Evolutionary conservation across 2,329 filamentous ascomycete species (phyloP).

Genomic region (Hypoxylon sp.): DNA sequence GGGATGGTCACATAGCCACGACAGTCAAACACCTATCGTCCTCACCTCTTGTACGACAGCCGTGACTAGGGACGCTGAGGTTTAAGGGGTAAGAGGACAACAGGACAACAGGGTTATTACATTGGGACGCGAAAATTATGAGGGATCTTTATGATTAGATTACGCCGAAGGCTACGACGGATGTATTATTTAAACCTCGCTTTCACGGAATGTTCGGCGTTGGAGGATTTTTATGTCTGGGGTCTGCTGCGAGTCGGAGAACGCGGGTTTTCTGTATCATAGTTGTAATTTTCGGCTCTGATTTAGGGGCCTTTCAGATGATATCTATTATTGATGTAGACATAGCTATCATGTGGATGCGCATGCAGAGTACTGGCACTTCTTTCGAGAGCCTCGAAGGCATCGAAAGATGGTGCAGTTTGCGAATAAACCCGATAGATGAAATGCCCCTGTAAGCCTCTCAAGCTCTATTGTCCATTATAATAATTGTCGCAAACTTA

Average conservation of each 20-base stretch:
- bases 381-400: not conserved
- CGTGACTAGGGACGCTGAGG: not conserved
- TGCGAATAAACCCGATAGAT: not conserved
- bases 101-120: not conserved
- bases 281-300: not conserved
- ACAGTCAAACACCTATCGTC: not conserved
- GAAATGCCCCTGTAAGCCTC: not conserved
- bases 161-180: not conserved
- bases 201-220: not conserved
- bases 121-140: not conserved
- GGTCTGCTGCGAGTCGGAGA: not conserved
- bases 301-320: not conserved
- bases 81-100: not conserved
- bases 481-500: conserved; percentile 19
- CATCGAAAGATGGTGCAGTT: not conserved
- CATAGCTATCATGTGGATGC: not conserved
- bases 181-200: not conserved
- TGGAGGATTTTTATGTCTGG: not conserved
- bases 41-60: not conserved
- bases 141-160: not conserved
- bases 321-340: not conserved
- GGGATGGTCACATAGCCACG: not conserved
- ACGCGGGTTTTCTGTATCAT: not conserved
- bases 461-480: not conserved
- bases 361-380: not conserved